Evolutionary conservation across 2,329 filamentous ascomycete species (phyloP).

Genomic region (Fusarium dimerum): DNA sequence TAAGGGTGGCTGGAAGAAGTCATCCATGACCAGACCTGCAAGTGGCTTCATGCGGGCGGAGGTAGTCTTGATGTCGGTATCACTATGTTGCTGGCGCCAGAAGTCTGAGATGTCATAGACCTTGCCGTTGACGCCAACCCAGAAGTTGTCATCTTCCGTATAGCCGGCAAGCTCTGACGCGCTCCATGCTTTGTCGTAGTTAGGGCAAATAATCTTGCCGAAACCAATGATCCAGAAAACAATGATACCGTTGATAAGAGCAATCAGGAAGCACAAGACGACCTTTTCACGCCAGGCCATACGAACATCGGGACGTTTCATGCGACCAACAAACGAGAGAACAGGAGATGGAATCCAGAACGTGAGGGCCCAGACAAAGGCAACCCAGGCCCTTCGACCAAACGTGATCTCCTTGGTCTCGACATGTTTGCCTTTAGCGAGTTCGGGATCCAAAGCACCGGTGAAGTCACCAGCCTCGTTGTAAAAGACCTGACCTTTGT

Average conservation of each 20-base stretch:
- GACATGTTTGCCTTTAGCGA: slow-evolving; percentile 75
- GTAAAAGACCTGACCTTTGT: slow-evolving; percentile 74
- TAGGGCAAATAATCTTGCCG: slow-evolving; percentile 83
- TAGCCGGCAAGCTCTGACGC: slow-evolving; percentile 69
- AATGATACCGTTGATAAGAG: slow-evolving; percentile 76
- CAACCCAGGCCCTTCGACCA: slow-evolving; percentile 76
- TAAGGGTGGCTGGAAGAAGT: slow-evolving; percentile 84
- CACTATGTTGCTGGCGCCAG: slow-evolving; percentile 82
- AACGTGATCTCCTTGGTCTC: slow-evolving; percentile 66
- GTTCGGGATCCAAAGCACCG: slow-evolving; percentile 72
- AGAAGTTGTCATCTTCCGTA: slow-evolving; percentile 74
- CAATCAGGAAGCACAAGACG: slow-evolving; percentile 77
- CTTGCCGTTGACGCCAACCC: slow-evolving; percentile 80
- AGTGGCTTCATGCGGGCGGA: slow-evolving; percentile 72
- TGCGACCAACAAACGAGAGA: slow-evolving; percentile 80
- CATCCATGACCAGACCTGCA: slow-evolving; percentile 75
- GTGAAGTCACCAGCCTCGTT: slow-evolving; percentile 68
- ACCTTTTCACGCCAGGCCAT: slow-evolving; percentile 98
- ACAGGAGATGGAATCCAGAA: slow-evolving; percentile 92
- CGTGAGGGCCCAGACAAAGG: slow-evolving; percentile 80
- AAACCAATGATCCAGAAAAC: slow-evolving; percentile 93
- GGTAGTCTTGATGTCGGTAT: slow-evolving; percentile 62
- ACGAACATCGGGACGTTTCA: slow-evolving; percentile 95
- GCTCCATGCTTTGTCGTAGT: slow-evolving; percentile 88
- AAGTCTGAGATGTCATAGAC: slow-evolving; percentile 94